Evolutionary conservation across 2,329 filamentous ascomycete species (phyloP), one percentile per base, ranked within the genome.

Genomic region (Mycosphaerella sp.): DNA sequence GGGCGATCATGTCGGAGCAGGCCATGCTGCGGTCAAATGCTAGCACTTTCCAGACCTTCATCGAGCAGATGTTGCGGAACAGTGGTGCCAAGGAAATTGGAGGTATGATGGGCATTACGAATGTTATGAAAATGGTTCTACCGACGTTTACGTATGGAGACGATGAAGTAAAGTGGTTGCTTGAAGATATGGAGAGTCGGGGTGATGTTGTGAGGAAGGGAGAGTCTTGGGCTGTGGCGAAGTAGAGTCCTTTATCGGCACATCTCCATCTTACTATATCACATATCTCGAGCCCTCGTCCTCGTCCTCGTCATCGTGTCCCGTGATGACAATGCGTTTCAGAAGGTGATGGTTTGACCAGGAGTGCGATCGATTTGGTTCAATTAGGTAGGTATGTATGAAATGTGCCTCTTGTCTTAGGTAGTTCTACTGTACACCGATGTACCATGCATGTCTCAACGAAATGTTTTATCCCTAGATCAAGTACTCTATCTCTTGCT

Each of bases 121-220:
- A 90, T 85, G 96, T 97, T 88, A 78, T 98, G 77, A 89, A 88
- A 71, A 91, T 97, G 79, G 79, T 91, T 52, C 82, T 96, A 46
- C 81, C 87, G 0, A 90, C 89, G 1, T 96, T 95, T 66, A 81
- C 87, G 0, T 95, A 89, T 78, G 88, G 85, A 55, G 87, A 87
- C 63, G 90, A 95, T 66, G 90, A 97, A 71, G 71, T 97, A 55
- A 81, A 83, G 62, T 86, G 86, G 67, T 86, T 96, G 66, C 70
- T 97, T 52, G 80, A 74, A 7, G 81, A 85, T 53, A 90, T 95
- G 80, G 84, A 91, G n/a, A 74, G 75, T 5, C 80, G 79, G 37
- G 84, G 82, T 27, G 81, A 81, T 61, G 70, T 94, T 63, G 86
- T 56, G 40, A 55, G 56, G 42, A 61, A 60, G 32, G 68, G 67